A percentile compares a stretch with the other conserved stretches of the same genome.
phyloP scores from a whole-genome alignment of 225 moss, liverwort and hornwort species.

The Neckera pumila region DNA sequence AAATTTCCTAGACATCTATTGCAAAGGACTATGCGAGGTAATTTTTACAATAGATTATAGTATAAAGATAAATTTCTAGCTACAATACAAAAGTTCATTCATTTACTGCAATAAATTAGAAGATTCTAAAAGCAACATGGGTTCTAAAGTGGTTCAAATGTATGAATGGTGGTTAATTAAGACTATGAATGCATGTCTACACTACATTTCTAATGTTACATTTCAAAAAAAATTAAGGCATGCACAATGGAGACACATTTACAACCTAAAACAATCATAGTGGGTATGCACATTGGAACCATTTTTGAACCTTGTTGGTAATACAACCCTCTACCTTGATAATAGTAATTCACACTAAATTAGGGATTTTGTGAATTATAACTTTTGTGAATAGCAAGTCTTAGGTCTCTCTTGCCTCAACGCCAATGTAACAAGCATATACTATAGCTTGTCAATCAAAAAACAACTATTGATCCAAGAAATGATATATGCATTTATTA shows the following conservation, averaged over 20 bases:
- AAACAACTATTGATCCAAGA: background rate
- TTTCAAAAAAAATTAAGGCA: background rate
- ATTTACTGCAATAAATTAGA: rapidly evolving
- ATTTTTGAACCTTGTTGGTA: no score
- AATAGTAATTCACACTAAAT: no score
- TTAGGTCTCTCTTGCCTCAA: no score
- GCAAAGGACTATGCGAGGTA: background rate
- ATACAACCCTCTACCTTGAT: no score
- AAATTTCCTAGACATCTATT: background rate
- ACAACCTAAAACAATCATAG: background rate
- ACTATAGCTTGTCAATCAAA: no score
- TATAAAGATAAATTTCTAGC: background rate
- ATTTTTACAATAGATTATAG: background rate
- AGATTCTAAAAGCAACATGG: background rate
- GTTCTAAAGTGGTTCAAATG: background rate
- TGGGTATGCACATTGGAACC: no score
- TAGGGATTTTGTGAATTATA: no score
- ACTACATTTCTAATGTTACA: background rate
- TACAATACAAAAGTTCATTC: background rate
- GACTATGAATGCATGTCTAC: background rate
- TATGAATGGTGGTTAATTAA: background rate
- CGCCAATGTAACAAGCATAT: no score
- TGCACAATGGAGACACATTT: background rate
- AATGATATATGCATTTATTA: background rate
- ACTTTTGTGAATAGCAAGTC: no score